These are phyloP conservation scores for Tuber aestivum DNA, from an alignment of 495 filamentous ascomycete genomes.

Conservation along the genomic window DNA sequence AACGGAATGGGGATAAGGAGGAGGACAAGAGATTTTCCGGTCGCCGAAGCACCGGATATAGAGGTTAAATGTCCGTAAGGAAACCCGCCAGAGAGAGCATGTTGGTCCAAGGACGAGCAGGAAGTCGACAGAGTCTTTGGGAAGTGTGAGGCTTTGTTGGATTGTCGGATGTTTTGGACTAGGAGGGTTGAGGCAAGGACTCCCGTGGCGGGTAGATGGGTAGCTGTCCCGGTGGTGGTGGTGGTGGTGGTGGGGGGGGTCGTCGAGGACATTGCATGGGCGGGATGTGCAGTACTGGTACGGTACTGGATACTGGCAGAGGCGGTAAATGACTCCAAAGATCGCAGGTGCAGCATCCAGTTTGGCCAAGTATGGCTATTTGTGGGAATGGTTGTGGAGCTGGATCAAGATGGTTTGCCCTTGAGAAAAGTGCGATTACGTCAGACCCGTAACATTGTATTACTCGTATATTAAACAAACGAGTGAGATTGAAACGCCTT, in stretches of 20 bases:
- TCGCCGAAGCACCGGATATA: slow-evolving; percentile 11
- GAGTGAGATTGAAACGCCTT: not conserved
- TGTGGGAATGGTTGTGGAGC: not conserved
- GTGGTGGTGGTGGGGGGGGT: not conserved
- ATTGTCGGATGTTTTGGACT: not conserved
- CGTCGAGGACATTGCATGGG: not conserved
- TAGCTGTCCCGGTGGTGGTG: not conserved
- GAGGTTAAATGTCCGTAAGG: slow-evolving; percentile 29
- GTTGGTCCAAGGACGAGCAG: slow-evolving; percentile 15
- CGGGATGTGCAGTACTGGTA: not conserved
- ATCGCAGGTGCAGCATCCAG: not conserved
- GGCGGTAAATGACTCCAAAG: not conserved
- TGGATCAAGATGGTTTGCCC: not conserved
- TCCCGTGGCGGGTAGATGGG: not conserved
- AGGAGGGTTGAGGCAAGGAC: not conserved
- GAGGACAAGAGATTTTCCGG: slow-evolving; percentile 21
- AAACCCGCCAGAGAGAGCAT: slow-evolving; percentile 23
- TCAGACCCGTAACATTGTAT: not conserved
- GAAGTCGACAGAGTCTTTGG: slow-evolving; percentile 18
- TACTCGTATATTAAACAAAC: not conserved
- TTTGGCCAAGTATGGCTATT: not conserved
- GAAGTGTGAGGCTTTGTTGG: not conserved
- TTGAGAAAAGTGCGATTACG: not conserved
- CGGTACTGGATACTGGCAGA: not conserved
- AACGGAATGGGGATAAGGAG: not conserved